These are phyloP conservation scores for Trichoderma atrobrunneum DNA, from an alignment of 2,329 filamentous ascomycete species.

Conservation along the genomic window DNA sequence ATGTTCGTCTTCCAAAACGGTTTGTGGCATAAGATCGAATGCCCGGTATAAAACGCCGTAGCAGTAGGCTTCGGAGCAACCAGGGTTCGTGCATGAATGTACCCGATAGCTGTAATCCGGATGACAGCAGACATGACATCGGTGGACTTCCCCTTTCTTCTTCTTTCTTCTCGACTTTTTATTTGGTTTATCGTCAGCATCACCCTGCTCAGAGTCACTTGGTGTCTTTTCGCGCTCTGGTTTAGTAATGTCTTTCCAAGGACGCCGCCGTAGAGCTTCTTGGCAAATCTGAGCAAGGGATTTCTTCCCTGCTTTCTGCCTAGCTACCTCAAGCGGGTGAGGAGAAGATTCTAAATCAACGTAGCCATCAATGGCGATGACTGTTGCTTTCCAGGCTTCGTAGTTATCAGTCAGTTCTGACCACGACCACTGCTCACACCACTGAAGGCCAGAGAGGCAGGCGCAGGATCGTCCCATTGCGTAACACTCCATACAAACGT, in stretches of 20 bases:
- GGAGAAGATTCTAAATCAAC: constrained; percentile 65
- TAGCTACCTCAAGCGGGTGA: constrained; percentile 66
- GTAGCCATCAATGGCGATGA: constrained; percentile 70
- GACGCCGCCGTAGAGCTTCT: constrained; percentile 74
- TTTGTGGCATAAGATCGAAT: constrained; percentile 84
- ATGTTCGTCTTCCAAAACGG: constrained; percentile 72
- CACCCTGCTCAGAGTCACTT: constrained; percentile 54
- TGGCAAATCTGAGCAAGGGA: constrained; percentile 92
- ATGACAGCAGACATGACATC: constrained; percentile 81
- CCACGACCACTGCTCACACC: constrained; percentile 94
- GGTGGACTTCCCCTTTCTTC: constrained; percentile 53
- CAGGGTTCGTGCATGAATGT: constrained; percentile 68
- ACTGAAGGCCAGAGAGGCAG: constrained; percentile 80
- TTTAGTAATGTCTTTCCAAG: constrained; percentile 78
- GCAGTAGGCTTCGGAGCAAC: constrained; percentile 77
- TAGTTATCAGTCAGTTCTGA: constrained; percentile 72
- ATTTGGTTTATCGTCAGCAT: constrained; percentile 59
- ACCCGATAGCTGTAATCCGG: constrained; percentile 82
- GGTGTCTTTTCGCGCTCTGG: constrained; percentile 48
- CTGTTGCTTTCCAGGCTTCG: constrained; percentile 76
- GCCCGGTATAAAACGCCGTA: constrained; percentile 91
- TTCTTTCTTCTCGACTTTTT: constrained; percentile 56
- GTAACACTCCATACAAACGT: constrained; percentile 98
- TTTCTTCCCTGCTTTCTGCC: constrained; percentile 66
- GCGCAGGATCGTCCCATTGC: constrained; percentile 93